These are phyloP conservation scores for Pyrrhoderma lamaoense DNA, from an alignment of 1,284 basidiomycete species.

Conservation along the genomic window DNA sequence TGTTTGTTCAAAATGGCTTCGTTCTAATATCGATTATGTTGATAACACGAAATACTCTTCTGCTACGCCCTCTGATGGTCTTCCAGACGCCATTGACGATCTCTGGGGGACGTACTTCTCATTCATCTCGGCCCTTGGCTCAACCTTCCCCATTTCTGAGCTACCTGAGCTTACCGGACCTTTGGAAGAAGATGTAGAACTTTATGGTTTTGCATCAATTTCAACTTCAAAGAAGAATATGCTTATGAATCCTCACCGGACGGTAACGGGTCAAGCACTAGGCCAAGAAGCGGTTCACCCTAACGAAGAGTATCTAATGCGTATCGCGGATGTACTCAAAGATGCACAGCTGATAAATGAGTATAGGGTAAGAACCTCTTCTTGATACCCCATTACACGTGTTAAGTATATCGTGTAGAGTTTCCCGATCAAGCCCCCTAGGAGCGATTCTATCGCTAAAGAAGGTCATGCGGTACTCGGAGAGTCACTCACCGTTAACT, in stretches of 20 bases:
- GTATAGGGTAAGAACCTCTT: conserved; percentile 40
- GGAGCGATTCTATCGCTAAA: conserved; percentile 19
- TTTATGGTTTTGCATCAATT: conserved; percentile 84
- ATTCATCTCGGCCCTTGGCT: conserved; percentile 58
- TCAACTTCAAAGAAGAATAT: conserved; percentile 36
- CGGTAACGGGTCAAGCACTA: conserved; percentile 19
- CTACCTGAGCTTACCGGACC: conserved; percentile 57
- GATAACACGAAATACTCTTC: conserved; percentile 14
- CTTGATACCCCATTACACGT: neutral
- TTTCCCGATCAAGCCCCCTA: conserved; percentile 35
- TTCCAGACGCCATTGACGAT: conserved; percentile 28
- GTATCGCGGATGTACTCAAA: conserved; percentile 77
- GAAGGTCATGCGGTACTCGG: neutral
- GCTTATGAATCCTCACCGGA: conserved; percentile 29
- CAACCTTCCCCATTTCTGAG: conserved; percentile 62
- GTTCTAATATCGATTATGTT: conserved; percentile 72
- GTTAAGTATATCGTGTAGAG: conserved; percentile 25
- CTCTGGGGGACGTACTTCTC: conserved; percentile 76
- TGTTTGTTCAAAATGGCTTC: conserved; percentile 85
- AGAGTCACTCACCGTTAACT: neutral
- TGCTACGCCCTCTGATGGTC: conserved; percentile 20
- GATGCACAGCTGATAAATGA: conserved; percentile 65
- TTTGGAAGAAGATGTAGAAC: conserved; percentile 90
- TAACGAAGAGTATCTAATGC: conserved; percentile 92
- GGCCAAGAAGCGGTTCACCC: conserved; percentile 67